Base-by-base conservation (phyloP, 768 basidiomycete genomes). In the Antrodiella citrinella region DNA sequence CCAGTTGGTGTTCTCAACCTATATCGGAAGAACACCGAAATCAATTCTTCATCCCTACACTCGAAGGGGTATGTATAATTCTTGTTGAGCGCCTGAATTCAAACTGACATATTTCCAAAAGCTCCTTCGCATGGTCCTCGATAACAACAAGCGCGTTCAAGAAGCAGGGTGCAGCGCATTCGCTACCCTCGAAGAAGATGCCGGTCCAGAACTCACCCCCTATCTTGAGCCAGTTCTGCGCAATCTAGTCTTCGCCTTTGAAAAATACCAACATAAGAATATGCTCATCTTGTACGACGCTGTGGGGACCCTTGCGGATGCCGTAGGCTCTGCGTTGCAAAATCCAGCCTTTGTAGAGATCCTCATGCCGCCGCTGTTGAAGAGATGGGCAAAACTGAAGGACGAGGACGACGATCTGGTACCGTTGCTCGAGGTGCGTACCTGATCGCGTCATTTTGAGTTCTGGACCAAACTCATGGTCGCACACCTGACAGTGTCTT, bases 201-300 rank as follows among this genome's bases (percentile, higher is more conserved):
- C 96, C 4, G 95, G 92, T 2, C 61, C 76, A 2, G 86, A 89
- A 57, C 81, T 99, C 47, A 86, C 82, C 10, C 96, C 96, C 1
- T 98, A 87, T 70, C 82, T 98, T 13, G 93, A 95, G 59, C 94
- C 94, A 3, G 90, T 99, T 48, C 73, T 99, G 51, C 84, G 88
- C 48, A 97, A 97, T 67, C 75, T 99, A 48, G 94, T 98, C 30
- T 82, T 91, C 55, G 96, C 96, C 1, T 99, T 98, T 67, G 81
- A 89, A 51, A 97, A 96, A 69, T 99, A 99, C 67, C 96, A 99
- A 64, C 94, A 96, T 69, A 98, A 98, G 77, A 99, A 99, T 65
- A 85, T 98, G 79, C 78, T 99, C 57, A 99, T 98, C 53, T 71
- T 99, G 25, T 98, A 98, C 62, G 96, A 99, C 60, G 96, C 96